Conservation (phyloP, 2,329 filamentous ascomycete species). For the Myotisia sp. region DNA sequence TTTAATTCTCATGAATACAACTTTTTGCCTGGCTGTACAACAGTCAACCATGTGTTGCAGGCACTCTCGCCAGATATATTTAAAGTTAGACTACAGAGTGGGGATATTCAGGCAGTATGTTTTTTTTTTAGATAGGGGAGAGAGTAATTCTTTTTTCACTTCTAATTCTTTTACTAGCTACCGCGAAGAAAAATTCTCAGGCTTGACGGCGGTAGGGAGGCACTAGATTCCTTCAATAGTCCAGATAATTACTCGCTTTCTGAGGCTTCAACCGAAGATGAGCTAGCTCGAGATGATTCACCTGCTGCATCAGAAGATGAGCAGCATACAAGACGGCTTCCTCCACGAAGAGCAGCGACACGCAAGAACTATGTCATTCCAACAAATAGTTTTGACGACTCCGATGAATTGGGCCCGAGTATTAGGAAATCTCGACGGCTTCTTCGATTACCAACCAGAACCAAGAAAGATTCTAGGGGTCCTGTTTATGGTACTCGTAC, state of each 20-base stretch:
- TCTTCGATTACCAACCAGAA: too few relatives aligned
- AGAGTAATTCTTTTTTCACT: too few relatives aligned
- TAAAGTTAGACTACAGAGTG: slow-evolving; percentile 8
- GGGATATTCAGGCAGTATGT: slow-evolving; percentile 10
- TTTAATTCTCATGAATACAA: slow-evolving; percentile 13
- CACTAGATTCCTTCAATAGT: slow-evolving; percentile 4
- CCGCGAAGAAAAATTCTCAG: slow-evolving; percentile 4
- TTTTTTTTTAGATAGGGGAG: too few relatives aligned
- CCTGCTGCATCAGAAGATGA: too few relatives aligned
- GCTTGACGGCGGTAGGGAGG: slow-evolving; percentile 4
- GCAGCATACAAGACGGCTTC: too few relatives aligned
- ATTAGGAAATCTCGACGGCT: too few relatives aligned
- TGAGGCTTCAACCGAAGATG: slow-evolving; percentile 1
- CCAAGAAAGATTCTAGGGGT: background rate
- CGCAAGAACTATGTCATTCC: too few relatives aligned
- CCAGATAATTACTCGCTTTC: background rate
- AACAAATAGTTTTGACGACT: too few relatives aligned
- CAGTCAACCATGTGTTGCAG: slow-evolving; percentile 9
- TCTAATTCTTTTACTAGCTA: slow-evolving; percentile 2
- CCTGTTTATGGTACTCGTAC: slow-evolving; percentile 9
- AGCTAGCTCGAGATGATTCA: too few relatives aligned
- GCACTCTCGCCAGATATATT: slow-evolving; percentile 5
- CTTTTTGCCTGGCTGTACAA: slow-evolving; percentile 10
- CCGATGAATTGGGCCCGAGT: too few relatives aligned
- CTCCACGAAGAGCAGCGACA: too few relatives aligned